A percentile compares a stretch with the other conserved stretches of the same genome.
These are phyloP conservation scores for Xylaria sp. DNA, from an alignment of 495 filamentous ascomycete genomes.

Conservation along the genomic window DNA sequence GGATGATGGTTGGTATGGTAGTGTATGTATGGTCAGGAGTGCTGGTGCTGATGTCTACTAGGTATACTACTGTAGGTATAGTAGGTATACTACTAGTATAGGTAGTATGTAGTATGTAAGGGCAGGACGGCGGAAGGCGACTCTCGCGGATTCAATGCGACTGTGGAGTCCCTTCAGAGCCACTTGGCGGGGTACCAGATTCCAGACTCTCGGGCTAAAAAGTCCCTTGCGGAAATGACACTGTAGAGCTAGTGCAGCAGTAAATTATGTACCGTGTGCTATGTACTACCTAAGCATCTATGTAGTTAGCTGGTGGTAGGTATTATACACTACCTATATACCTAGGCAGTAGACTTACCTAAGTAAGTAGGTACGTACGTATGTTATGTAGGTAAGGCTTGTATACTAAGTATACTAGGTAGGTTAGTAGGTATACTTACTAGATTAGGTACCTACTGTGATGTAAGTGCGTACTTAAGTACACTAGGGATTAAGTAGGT, in stretches of 20 bases:
- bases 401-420: too few relatives aligned
- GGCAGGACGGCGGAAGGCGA: conserved; percentile 5
- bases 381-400: too few relatives aligned
- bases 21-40: neutral
- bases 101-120: too few relatives aligned
- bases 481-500: too few relatives aligned
- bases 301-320: neutral
- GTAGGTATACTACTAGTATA: too few relatives aligned
- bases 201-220: conserved; percentile 27
- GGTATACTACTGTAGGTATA: too few relatives aligned
- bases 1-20: conserved; percentile 4
- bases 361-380: too few relatives aligned
- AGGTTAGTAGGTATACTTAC: too few relatives aligned
- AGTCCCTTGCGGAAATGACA: conserved; percentile 23
- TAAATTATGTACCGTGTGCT: too few relatives aligned
- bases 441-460: too few relatives aligned
- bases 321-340: neutral
- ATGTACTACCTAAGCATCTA: too few relatives aligned
- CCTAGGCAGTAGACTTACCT: too few relatives aligned
- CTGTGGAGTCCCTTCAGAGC: conserved; percentile 13
- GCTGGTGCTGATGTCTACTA: neutral
- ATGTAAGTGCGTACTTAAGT: neutral
- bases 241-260: conserved; percentile 10
- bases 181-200: conserved; percentile 25
- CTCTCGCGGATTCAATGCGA: neutral